Evolutionary conservation across 176 grass and related monocot genomes (phyloP), one percentile per base, ranked within the genome.

Genomic region (Avena sativa): DNA sequence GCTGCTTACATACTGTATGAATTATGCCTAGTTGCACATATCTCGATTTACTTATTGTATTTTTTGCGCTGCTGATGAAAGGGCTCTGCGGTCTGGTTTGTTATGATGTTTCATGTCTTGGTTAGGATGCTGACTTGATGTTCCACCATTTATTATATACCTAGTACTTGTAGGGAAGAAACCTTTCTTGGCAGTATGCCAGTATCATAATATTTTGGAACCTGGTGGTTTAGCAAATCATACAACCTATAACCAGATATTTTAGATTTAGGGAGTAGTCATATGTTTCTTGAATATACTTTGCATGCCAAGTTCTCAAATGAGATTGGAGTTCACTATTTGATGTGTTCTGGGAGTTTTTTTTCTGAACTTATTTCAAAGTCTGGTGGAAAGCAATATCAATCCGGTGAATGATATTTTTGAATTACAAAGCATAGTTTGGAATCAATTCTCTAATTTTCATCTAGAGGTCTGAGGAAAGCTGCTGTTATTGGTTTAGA

Each of bases 401-500:
- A 34, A 34, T 34, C 32, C 32, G 32, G 32, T 34, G 32, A 34
- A 34, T 34, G 32, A 34, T 34, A 34, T 34, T 34, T 34, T 34
- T 34, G 32, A 34, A 75, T 66, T 36, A 40, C 68, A 40, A 43
- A 57, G 14, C 71, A 77, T 66, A 36, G 21, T 78, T 84, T 52
- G 9, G 55, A 49, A 36, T 14, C 79, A 50, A 19, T 55, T 15
- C 25, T 55, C 74, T 10, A 53, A 20, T 76, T 76, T 76, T 76
- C 4, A 55, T 76, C 9, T 85, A 25, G 30, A 85, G 49, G 19
- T 51, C 84, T 49, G 55, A 21, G 25, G 10, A 79, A 19, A 72
- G 40, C 11, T 57, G 26, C 46, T 87, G 53, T 57, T 73, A 62
- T 80, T 55, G 60, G 38, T 79, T 79, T 21, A 74, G 56, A 74